These are phyloP conservation scores for Rhizopus stolonifer DNA, from an alignment of 371 early-diverging fungal genomes.

Conservation along the genomic window DNA sequence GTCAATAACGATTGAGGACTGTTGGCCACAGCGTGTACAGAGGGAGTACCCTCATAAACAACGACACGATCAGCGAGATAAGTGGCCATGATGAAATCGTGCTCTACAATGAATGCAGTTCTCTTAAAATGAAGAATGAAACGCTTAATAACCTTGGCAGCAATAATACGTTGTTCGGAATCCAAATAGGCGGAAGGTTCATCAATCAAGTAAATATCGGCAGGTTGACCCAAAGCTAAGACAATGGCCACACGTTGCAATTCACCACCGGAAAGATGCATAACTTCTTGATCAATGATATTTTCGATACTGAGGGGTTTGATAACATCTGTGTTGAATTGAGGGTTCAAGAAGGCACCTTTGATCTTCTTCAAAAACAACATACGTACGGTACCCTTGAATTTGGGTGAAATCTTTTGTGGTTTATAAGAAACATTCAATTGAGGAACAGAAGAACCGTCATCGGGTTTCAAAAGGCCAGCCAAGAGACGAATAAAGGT, in stretches of 20 bases:
- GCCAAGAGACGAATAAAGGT: conserved; percentile 98
- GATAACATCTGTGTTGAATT: conserved; percentile 98
- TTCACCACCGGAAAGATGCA: conserved; percentile 98
- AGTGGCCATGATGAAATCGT: conserved; percentile 99
- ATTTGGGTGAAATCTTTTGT: conserved; percentile 99
- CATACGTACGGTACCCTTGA: conserved; percentile 94
- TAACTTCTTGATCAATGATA: conserved; percentile 93
- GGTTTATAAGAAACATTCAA: conserved; percentile 97
- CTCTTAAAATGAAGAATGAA: conserved; percentile 98
- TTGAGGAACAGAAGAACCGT: conserved; percentile 76
- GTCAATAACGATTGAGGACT: conserved; percentile 88
- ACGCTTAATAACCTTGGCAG: conserved; percentile 99
- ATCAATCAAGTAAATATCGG: conserved; percentile 99
- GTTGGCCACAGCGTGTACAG: conserved; percentile 85
- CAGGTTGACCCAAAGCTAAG: conserved; percentile 93
- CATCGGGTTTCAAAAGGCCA: conserved; percentile 87
- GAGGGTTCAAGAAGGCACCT: conserved; percentile 89
- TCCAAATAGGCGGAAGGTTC: conserved; percentile 99
- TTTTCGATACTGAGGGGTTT: conserved; percentile 95
- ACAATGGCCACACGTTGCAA: conserved; percentile 99
- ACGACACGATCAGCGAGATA: conserved; percentile 99
- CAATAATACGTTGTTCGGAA: conserved; percentile 99
- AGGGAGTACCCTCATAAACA: conserved; percentile 96
- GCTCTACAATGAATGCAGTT: conserved; percentile 99
- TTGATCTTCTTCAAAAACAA: conserved; percentile 95